These are phyloP conservation scores for Diospyros lotus DNA, from an alignment of 148 eudicot species.

Conservation along the genomic window DNA sequence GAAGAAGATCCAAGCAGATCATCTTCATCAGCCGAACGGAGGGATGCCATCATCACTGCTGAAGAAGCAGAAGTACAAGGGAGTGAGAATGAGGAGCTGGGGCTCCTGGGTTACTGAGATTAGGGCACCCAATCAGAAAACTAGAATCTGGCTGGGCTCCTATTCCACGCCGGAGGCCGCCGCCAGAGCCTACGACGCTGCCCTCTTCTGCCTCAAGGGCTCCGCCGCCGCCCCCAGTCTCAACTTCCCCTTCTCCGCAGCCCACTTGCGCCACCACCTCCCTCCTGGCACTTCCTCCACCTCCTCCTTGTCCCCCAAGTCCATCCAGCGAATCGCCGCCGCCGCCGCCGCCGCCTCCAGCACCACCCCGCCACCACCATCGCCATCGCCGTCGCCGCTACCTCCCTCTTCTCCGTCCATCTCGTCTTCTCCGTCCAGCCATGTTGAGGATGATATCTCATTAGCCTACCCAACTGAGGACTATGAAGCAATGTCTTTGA, in stretches of 20 bases:
- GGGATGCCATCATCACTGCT: not conserved
- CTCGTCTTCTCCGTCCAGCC: constrained; percentile 22
- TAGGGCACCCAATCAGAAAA: constrained; percentile 78
- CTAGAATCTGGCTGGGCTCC: constrained; percentile 89
- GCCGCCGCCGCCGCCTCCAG: constrained; percentile 44
- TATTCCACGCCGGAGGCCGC: constrained; percentile 89
- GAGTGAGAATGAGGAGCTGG: constrained; percentile 90
- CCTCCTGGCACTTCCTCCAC: constrained; percentile 26
- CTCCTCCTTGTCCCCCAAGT: constrained; percentile 61
- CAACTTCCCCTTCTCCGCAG: constrained; percentile 47
- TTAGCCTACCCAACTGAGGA: constrained; percentile 12
- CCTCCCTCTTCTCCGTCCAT: constrained; percentile 23
- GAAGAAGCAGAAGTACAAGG: constrained; percentile 65
- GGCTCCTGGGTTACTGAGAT: constrained; percentile 88
- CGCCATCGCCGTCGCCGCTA: constrained; percentile 15
- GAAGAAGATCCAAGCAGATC: constrained; percentile 31
- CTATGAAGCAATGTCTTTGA: constrained; percentile 3
- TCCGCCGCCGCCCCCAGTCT: constrained; percentile 64
- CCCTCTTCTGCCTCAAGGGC: constrained; percentile 80
- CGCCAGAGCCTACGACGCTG: constrained; percentile 93
- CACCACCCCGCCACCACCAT: constrained; percentile 13
- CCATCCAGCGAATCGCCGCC: constrained; percentile 70
- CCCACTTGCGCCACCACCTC: not conserved
- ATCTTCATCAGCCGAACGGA: constrained; percentile 7
- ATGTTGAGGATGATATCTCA: constrained; percentile 30